Evolutionary conservation across 768 basidiomycete genomes (phyloP).

Genomic region (Tricholoma bakamatsutake): DNA sequence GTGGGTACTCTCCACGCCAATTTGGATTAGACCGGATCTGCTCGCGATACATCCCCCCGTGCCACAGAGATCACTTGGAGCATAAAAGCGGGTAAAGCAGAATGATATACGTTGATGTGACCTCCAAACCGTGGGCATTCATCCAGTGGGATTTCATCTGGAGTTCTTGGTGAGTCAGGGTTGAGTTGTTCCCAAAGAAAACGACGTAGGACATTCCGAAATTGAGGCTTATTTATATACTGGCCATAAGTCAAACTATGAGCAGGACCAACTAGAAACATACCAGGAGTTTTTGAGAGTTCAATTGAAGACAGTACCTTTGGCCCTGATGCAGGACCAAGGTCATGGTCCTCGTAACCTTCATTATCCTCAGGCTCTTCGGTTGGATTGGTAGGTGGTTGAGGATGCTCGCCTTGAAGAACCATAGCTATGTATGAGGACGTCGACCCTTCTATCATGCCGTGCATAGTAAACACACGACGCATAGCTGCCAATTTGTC

Average conservation of each 20-base stretch:
- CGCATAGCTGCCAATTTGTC: neutral
- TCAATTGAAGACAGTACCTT: neutral
- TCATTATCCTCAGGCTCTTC: neutral
- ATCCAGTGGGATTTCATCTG: no score
- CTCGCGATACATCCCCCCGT: neutral
- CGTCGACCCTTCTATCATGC: no score
- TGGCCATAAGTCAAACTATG: neutral
- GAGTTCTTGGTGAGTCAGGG: neutral
- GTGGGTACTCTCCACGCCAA: no score
- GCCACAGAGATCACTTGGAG: neutral
- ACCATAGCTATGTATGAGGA: neutral
- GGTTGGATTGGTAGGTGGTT: neutral
- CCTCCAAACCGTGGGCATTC: no score
- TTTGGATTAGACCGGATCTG: neutral
- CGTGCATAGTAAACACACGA: no score
- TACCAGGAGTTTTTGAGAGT: neutral
- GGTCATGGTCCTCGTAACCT: neutral
- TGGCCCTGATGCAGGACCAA: neutral
- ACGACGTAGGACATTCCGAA: neutral
- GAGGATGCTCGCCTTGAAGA: neutral
- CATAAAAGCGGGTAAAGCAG: neutral
- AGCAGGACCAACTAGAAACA: neutral
- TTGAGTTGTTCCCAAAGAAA: neutral
- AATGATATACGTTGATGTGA: no score
- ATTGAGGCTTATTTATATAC: neutral